phyloP scores from a whole-genome alignment of 306 rosid species.

The Ammopiptanthus mongolicus region DNA sequence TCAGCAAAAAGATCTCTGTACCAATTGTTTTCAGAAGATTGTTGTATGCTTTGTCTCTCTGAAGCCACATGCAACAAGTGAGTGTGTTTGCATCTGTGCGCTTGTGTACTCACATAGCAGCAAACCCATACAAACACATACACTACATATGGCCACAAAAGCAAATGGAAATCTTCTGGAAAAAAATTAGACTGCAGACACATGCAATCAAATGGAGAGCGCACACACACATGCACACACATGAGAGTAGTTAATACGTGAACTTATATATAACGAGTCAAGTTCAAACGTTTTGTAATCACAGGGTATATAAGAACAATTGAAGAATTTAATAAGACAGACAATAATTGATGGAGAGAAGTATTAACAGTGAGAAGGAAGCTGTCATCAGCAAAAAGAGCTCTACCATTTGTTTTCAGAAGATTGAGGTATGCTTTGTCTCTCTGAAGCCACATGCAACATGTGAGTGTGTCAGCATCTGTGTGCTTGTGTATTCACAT shows the following conservation, averaged over 20 bases:
- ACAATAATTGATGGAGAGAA: not conserved
- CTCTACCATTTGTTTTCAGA: not conserved
- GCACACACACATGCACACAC: not conserved
- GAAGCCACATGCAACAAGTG: not conserved
- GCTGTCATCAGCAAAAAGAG: slow-evolving; percentile 9
- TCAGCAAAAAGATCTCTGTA: not conserved
- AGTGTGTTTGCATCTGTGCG: not conserved
- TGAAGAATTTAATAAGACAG: not conserved
- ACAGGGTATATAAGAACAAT: not conserved
- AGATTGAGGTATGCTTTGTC: not conserved
- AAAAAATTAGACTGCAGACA: not conserved
- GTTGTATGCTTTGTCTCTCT: slow-evolving; percentile 3
- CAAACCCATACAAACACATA: not conserved
- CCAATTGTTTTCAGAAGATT: not conserved
- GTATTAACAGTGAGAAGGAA: not conserved
- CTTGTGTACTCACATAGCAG: not conserved
- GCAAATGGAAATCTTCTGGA: not conserved
- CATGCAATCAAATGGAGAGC: not conserved
- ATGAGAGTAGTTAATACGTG: not conserved
- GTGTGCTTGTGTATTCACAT: not conserved
- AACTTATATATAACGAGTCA: not conserved
- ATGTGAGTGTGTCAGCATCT: not conserved
- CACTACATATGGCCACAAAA: not conserved
- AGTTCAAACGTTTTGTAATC: not conserved
- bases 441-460: not conserved